These are phyloP conservation scores for Rhodomyrtus tomentosa DNA, from an alignment of 345 rosid genomes.

Conservation along the genomic window DNA sequence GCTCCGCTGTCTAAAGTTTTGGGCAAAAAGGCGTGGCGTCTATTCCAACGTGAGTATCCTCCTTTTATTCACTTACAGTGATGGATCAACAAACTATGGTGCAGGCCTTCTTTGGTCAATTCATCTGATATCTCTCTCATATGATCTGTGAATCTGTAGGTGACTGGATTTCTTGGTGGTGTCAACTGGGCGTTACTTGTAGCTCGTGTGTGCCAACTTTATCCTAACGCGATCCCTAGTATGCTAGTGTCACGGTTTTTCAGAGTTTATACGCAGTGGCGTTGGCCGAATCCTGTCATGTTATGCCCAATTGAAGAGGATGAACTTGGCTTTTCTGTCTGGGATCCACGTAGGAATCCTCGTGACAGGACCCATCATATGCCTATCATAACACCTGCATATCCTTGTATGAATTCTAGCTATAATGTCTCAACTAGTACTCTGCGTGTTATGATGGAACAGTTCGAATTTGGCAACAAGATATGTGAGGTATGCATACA, in stretches of 20 bases:
- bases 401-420: slow-evolving; percentile 78
- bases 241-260: slow-evolving; percentile 65
- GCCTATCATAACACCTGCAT: slow-evolving; percentile 72
- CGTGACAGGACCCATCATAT: slow-evolving; percentile 55
- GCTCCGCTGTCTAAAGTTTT: slow-evolving; percentile 51
- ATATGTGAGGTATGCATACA: slow-evolving; percentile 39
- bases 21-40: slow-evolving; percentile 71
- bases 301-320: slow-evolving; percentile 53
- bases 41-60: slow-evolving; percentile 47
- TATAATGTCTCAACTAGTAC: slow-evolving; percentile 66
- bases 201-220: slow-evolving; percentile 64
- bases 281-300: slow-evolving; percentile 80
- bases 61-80: neutral
- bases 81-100: neutral
- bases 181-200: slow-evolving; percentile 77
- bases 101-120: neutral
- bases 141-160: slow-evolving; percentile 22
- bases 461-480: slow-evolving; percentile 52
- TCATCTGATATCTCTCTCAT: neutral
- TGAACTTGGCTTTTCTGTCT: slow-evolving; percentile 56
- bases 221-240: slow-evolving; percentile 57
- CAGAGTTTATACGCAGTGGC: slow-evolving; percentile 65
- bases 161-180: slow-evolving; percentile 76
- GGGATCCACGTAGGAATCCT: slow-evolving; percentile 68
- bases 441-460: slow-evolving; percentile 62